Evolutionary conservation across 257 asterid genomes (phyloP).

Genomic region (Echites panduratus): DNA sequence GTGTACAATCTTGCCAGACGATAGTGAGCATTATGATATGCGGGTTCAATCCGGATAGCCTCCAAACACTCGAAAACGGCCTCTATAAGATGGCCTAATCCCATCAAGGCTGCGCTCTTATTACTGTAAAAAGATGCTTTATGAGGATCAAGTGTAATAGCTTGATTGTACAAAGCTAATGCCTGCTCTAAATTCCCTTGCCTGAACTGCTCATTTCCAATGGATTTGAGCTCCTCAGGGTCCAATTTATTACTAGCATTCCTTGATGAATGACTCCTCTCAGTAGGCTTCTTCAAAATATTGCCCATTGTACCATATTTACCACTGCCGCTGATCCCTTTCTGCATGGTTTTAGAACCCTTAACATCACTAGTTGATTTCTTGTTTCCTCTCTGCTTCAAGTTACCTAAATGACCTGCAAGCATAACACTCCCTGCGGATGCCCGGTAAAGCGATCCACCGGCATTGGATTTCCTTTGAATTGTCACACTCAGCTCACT

Average conservation of each 20-base stretch:
- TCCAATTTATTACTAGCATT: conserved; percentile 24
- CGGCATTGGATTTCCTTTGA: conserved; percentile 19
- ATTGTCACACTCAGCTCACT: conserved; percentile 33
- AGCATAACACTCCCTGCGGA: conserved; percentile 44
- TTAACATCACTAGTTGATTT: conserved; percentile 3
- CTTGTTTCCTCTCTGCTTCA: conserved; percentile 24
- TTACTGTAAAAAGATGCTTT: conserved; percentile 49
- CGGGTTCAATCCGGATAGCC: conserved; percentile 45
- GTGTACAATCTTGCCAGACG: conserved; percentile 50
- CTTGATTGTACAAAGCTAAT: conserved; percentile 42
- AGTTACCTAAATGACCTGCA: conserved; percentile 37
- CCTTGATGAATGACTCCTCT: conserved; percentile 18
- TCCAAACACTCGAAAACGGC: conserved; percentile 45
- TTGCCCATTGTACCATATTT: conserved; percentile 22
- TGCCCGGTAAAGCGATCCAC: conserved; percentile 21
- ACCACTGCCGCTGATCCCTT: neutral
- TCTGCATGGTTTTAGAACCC: neutral
- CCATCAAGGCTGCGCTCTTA: conserved; percentile 58
- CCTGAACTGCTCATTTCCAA: conserved; percentile 47
- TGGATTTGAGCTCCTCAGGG: conserved; percentile 44
- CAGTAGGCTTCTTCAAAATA: conserved; percentile 21
- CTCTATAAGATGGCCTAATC: conserved; percentile 47
- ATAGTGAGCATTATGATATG: conserved; percentile 46
- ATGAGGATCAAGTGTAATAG: conserved; percentile 45
- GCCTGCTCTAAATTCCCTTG: conserved; percentile 50